These are phyloP conservation scores for Phyllosticta citriasiana DNA, from an alignment of 2,329 filamentous ascomycete genomes.

Conservation along the genomic window DNA sequence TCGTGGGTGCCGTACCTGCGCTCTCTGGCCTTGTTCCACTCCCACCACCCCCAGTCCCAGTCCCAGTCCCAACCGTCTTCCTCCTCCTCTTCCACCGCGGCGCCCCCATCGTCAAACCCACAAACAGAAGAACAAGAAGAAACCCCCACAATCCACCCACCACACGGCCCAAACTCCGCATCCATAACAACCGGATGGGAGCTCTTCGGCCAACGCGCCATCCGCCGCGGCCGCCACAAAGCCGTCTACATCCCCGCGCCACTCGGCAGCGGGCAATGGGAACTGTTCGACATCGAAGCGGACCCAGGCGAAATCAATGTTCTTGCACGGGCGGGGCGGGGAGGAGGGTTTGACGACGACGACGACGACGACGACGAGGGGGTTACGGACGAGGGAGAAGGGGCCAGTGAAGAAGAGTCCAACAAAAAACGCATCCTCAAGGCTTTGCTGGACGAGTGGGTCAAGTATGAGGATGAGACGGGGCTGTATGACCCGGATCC, in stretches of 20 bases:
- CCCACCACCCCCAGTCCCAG: neutral
- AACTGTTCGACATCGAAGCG: slow-evolving; percentile 11
- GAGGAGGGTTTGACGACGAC: neutral
- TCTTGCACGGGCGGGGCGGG: slow-evolving; percentile 8
- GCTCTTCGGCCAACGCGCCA: slow-evolving; percentile 11
- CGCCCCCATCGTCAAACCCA: no score
- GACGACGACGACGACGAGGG: neutral
- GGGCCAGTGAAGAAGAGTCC: neutral
- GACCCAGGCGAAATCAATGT: slow-evolving; percentile 12
- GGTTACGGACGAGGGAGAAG: neutral
- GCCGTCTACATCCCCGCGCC: slow-evolving; percentile 12
- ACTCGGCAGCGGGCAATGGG: slow-evolving; percentile 11
- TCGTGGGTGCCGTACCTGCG: slow-evolving; percentile 1
- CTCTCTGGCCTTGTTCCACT: neutral
- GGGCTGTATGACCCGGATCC: slow-evolving; percentile 12
- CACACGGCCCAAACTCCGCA: neutral
- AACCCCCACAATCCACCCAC: neutral
- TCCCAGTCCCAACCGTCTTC: neutral
- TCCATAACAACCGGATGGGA: slow-evolving; percentile 11
- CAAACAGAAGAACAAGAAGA: no score
- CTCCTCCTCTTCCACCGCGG: neutral
- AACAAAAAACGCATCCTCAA: neutral
- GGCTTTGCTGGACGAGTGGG: slow-evolving; percentile 11
- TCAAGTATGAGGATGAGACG: slow-evolving; percentile 12
- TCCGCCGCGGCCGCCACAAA: slow-evolving; percentile 12